phyloP scores from a whole-genome alignment of 164 flowering plant species.

The Sextonia rubra region DNA sequence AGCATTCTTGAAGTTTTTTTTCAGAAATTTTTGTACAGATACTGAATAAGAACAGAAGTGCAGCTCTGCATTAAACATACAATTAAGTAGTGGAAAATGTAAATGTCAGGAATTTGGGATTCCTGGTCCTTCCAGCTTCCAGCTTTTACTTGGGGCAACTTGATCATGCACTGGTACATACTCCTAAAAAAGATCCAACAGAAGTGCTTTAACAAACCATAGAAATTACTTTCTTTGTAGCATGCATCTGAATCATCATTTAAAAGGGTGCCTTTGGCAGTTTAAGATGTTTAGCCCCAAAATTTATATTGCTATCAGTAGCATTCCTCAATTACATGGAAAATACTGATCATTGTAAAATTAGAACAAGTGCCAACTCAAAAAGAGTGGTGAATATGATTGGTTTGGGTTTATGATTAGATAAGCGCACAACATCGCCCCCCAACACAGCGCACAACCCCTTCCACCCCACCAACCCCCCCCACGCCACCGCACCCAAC shows the following conservation, averaged over 20 bases:
- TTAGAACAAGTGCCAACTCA: no score
- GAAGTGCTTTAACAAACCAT: conserved; percentile 1
- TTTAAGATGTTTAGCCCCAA: not conserved
- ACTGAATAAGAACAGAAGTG: not conserved
- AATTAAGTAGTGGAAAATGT: not conserved
- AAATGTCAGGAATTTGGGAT: conserved; percentile 2
- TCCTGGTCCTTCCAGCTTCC: conserved; percentile 4
- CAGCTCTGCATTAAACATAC: not conserved
- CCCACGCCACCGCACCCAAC: no score
- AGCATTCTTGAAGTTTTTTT: not conserved
- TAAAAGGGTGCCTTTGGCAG: not conserved
- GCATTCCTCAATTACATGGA: not conserved
- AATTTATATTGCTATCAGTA: not conserved
- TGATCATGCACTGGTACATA: conserved; percentile 10
- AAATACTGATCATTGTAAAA: not conserved
- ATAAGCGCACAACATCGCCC: no score
- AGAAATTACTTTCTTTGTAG: not conserved
- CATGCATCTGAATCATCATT: not conserved
- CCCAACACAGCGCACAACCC: no score
- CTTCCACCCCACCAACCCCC: no score
- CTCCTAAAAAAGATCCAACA: conserved; percentile 5
- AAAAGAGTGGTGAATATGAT: not conserved
- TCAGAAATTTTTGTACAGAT: not conserved
- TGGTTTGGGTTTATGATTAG: not conserved
- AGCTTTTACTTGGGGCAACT: conserved; percentile 11